Evolutionary conservation across 345 rosid genomes (phyloP).

Genomic region (Capsella bursapastoris): DNA sequence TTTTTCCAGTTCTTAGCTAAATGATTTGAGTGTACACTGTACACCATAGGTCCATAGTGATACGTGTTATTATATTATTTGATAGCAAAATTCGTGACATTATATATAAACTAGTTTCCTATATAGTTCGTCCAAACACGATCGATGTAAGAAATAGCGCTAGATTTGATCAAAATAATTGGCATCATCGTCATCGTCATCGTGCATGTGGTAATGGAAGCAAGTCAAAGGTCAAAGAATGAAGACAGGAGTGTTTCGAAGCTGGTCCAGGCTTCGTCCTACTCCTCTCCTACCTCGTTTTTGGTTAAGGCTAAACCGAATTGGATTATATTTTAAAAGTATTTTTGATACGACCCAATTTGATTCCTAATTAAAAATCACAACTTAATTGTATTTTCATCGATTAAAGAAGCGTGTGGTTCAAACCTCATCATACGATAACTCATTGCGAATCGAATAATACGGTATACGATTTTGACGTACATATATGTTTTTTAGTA

Average conservation of each 20-base stretch:
- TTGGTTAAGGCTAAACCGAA: slow-evolving; percentile 12
- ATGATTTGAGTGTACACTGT: neutral
- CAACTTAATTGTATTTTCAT: neutral
- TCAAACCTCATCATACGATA: neutral
- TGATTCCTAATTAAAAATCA: neutral
- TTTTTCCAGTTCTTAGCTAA: neutral
- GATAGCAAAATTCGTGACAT: slow-evolving; percentile 11
- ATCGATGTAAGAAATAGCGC: neutral
- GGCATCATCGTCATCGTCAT: neutral
- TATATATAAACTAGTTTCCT: slow-evolving; percentile 2
- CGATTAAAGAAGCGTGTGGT: too few species aligned
- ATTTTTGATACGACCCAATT: too few species aligned
- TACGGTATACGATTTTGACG: neutral
- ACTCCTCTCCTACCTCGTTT: slow-evolving; percentile 21
- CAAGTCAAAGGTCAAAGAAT: slow-evolving; percentile 43
- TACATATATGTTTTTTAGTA: neutral
- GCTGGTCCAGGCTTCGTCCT: slow-evolving; percentile 39
- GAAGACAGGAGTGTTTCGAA: slow-evolving; percentile 33
- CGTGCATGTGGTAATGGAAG: slow-evolving; percentile 38
- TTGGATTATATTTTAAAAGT: neutral
- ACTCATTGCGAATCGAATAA: slow-evolving; percentile 4
- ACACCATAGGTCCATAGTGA: too few species aligned
- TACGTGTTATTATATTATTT: slow-evolving; percentile 11
- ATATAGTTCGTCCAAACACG: slow-evolving; percentile 5
- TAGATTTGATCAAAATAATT: slow-evolving; percentile 31